phyloP scores from a whole-genome alignment of 2,329 filamentous ascomycete species.

The Xylogone sp. region DNA sequence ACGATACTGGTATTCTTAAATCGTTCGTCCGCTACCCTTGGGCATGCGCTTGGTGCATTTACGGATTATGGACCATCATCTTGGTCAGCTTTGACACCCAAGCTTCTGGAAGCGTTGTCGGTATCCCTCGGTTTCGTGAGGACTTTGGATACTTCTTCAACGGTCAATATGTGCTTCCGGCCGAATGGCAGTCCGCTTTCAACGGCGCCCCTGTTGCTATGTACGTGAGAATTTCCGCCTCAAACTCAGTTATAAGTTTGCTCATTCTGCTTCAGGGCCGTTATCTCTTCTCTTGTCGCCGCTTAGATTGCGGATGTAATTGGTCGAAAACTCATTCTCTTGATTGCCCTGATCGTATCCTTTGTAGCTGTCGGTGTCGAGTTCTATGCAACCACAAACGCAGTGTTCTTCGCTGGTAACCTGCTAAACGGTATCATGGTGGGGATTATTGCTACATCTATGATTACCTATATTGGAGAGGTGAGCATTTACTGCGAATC shows the following conservation, averaged over 20 bases:
- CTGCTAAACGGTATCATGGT: slow-evolving; percentile 40
- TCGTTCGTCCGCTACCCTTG: not conserved
- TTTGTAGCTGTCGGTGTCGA: slow-evolving; percentile 24
- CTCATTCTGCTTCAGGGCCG: slow-evolving; percentile 1
- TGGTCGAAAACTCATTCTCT: slow-evolving; percentile 7
- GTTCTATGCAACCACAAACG: slow-evolving; percentile 28
- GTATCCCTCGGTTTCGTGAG: slow-evolving; percentile 37
- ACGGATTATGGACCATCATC: slow-evolving; percentile 34
- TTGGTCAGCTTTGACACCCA: slow-evolving; percentile 38
- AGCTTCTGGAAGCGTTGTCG: slow-evolving; percentile 35
- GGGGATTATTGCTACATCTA: slow-evolving; percentile 41
- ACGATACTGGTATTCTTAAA: not conserved
- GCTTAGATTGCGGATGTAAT: slow-evolving; percentile 32
- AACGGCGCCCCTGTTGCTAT: slow-evolving; percentile 37
- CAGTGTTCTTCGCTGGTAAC: slow-evolving; percentile 41
- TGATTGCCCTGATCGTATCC: slow-evolving; percentile 4
- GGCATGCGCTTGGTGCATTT: slow-evolving; percentile 30
- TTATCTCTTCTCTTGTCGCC: slow-evolving; percentile 30
- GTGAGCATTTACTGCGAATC: slow-evolving; percentile 11
- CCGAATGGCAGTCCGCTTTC: slow-evolving; percentile 41
- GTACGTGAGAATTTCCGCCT: too few relatives aligned
- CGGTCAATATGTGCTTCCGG: slow-evolving; percentile 34
- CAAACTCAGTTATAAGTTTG: too few relatives aligned
- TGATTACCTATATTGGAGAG: slow-evolving; percentile 41
- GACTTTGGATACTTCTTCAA: slow-evolving; percentile 36